Evolutionary conservation across 495 filamentous ascomycete genomes (phyloP).

Genomic region (Podospora tetraspora): DNA sequence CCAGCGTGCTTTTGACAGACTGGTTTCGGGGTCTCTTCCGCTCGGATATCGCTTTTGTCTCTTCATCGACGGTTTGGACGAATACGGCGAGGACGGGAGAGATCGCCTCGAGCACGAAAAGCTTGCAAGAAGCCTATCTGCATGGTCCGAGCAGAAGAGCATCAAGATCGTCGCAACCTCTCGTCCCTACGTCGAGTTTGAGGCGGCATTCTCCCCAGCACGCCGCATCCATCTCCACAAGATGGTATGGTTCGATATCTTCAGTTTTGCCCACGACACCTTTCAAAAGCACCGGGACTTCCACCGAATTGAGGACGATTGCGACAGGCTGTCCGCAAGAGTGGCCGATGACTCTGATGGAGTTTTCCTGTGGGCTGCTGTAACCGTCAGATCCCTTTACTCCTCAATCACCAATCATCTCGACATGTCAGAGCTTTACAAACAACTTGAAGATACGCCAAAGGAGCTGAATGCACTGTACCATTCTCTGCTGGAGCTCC

Average conservation of each 20-base stretch:
- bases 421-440: background rate
- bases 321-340: background rate
- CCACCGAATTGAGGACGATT: background rate
- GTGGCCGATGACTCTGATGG: background rate
- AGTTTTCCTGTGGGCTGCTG: background rate
- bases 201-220: background rate
- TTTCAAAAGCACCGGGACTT: background rate
- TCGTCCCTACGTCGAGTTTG: background rate
- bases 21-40: background rate
- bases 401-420: background rate
- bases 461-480: background rate
- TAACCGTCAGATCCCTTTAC: background rate
- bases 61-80: conserved; percentile 4
- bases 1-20: background rate
- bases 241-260: background rate
- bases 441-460: background rate
- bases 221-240: background rate
- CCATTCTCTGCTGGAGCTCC: background rate
- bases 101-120: background rate
- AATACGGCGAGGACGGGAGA: background rate
- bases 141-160: background rate
- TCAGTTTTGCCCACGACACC: background rate
- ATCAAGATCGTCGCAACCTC: background rate
- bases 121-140: background rate
- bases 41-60: background rate